Conservation (phyloP, 75 land plant species). For the Cryptomeria japonica region DNA sequence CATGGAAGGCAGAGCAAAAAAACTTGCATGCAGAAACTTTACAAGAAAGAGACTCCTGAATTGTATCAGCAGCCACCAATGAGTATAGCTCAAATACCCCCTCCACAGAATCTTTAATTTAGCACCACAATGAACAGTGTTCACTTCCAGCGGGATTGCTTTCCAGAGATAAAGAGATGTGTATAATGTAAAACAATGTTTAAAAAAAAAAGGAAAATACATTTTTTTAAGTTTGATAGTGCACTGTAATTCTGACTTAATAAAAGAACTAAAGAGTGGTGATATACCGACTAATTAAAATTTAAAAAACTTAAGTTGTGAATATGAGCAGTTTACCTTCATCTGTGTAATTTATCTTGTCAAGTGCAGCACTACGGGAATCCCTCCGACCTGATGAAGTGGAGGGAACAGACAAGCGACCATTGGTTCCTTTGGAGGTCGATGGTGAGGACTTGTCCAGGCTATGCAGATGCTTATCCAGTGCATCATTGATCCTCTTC, state of each 20-base stretch:
- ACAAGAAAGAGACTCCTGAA: not conserved
- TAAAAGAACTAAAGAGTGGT: not conserved
- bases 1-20: not conserved
- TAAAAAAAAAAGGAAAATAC: not conserved
- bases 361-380: conserved; percentile 14
- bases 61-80: not conserved
- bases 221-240: not conserved
- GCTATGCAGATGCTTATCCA: conserved; percentile 24
- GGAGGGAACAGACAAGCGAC: conserved; percentile 19
- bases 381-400: conserved; percentile 28
- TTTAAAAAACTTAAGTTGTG: not conserved
- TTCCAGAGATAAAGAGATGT: not conserved
- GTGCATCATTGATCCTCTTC: conserved; percentile 33
- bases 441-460: conserved; percentile 38
- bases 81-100: not conserved
- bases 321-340: not conserved
- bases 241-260: not conserved
- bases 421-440: conserved; percentile 27
- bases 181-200: not conserved
- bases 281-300: not conserved
- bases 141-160: not conserved
- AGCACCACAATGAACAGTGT: not conserved
- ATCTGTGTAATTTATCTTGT: conserved; percentile 39
- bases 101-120: not conserved
- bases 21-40: not conserved